Evolutionary conservation across 495 filamentous ascomycete genomes (phyloP).

Genomic region (Neurospora intermedia): DNA sequence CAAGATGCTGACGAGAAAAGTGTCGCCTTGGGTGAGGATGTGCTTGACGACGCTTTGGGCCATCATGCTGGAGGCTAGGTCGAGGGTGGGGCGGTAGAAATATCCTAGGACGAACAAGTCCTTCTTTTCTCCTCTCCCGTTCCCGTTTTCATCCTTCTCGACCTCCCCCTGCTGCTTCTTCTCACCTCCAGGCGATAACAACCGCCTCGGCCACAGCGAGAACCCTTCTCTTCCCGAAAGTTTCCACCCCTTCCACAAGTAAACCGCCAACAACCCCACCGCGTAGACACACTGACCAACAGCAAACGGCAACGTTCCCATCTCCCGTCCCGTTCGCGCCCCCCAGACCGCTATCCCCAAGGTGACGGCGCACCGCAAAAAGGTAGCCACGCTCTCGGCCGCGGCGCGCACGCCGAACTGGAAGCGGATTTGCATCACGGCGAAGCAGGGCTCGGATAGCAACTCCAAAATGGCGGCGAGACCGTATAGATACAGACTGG

Average conservation of each 20-base stretch:
- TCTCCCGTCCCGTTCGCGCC: not conserved
- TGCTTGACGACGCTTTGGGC: constrained; percentile 86
- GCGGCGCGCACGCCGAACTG: constrained; percentile 67
- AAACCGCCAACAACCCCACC: constrained; percentile 53
- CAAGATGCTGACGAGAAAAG: constrained; percentile 68
- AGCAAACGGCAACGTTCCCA: constrained; percentile 82
- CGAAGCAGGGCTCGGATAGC: constrained; percentile 73
- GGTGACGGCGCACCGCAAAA: constrained; percentile 62
- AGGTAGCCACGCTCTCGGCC: constrained; percentile 69
- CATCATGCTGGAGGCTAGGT: constrained; percentile 65
- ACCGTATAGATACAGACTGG: constrained; percentile 57
- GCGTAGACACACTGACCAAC: constrained; percentile 71
- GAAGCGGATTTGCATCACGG: constrained; percentile 67
- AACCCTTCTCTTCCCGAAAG: constrained; percentile 41
- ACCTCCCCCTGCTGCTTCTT: not conserved
- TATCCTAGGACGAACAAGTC: constrained; percentile 50
- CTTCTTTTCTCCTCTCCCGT: not conserved
- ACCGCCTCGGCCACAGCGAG: constrained; percentile 36
- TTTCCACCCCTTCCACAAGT: constrained; percentile 39
- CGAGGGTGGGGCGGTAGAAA: constrained; percentile 56
- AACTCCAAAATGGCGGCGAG: constrained; percentile 73
- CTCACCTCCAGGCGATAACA: constrained; percentile 10
- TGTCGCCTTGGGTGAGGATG: constrained; percentile 86
- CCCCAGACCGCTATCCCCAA: constrained; percentile 53
- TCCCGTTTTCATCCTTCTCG: not conserved